Conservation (phyloP, 2,329 filamentous ascomycete genomes). For the Monilinia polystroma region DNA sequence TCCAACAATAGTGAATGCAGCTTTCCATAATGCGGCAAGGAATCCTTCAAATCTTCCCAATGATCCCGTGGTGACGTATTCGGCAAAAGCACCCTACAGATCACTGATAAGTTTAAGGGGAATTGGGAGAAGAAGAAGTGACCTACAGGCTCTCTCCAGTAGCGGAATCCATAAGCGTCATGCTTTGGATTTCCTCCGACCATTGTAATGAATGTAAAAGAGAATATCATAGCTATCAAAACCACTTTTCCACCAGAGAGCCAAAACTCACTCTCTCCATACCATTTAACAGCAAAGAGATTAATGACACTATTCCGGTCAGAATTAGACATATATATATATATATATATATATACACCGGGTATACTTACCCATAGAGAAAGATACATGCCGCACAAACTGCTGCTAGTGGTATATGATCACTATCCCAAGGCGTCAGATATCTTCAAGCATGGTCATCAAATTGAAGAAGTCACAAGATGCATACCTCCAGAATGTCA, state of each 20-base stretch:
- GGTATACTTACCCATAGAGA: conserved; percentile 49
- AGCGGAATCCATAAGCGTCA: conserved; percentile 68
- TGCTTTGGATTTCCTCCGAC: conserved; percentile 71
- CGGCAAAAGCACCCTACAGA: conserved; percentile 59
- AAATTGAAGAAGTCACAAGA: neutral
- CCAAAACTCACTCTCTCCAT: conserved; percentile 73
- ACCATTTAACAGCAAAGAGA: conserved; percentile 63
- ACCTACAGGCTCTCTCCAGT: conserved; percentile 55
- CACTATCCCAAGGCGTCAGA: conserved; percentile 24
- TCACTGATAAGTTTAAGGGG: neutral
- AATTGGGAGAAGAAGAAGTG: neutral
- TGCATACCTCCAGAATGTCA: conserved; percentile 46
- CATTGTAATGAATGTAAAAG: conserved; percentile 72
- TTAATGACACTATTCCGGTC: conserved; percentile 52
- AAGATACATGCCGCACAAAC: conserved; percentile 43
- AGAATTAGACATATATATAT: neutral
- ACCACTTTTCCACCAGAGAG: conserved; percentile 44
- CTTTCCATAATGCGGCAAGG: conserved; percentile 51
- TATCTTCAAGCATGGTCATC: neutral
- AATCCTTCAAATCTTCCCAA: conserved; percentile 71
- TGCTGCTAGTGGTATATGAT: conserved; percentile 42
- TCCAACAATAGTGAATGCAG: conserved; percentile 47
- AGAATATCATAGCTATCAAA: conserved; percentile 48
- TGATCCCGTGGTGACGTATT: conserved; percentile 59
- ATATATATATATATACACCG: neutral